Base-by-base conservation (phyloP, 1,139 yeast species). In the Lodderomyces pseudojiufengensis region DNA sequence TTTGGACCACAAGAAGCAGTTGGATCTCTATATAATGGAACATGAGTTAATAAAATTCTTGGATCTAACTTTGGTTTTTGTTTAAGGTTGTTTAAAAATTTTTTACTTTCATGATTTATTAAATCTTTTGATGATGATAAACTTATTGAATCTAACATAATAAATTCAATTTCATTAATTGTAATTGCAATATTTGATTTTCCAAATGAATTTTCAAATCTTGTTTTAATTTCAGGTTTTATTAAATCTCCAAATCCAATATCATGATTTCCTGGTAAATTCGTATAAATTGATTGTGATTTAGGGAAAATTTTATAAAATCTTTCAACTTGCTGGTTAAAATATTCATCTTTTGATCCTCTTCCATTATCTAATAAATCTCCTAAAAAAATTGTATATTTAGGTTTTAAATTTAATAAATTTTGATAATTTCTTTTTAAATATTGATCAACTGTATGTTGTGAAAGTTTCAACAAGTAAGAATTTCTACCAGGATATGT, bases 181-280 rank as follows among this genome's bases (percentile, higher is more conserved):
- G 47, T 42, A 20, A 49, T 38, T 1, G 61, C 41, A 2, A 43
- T 39, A 47, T 76, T 75, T 2, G 72, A 55, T 4, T 45, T 37
- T 3, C 78, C 80, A 50, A 74, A 76, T 18, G 54, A 50, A 12
- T 51, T 36, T 16, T 43, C 45, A 41, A 73, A 76, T 31, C 80
- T 52, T 2, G 51, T 51, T 24, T 72, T 46, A n/a, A 71, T 55
- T 7, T 55, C 47, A 3, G 49, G 13, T 22, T 64, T 62, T 16
- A 76, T 77, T 7, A 69, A 70, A 46, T 73, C 61, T 6, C 72
- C 78, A 53, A 68, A 71, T 1, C 82, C 82, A 27, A 76, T 66
- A 52, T 76, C 82, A 48, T 76, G 81, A 47, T 76, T 76, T 2
- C 82, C 82, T 0, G 80, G 75, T 1, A 72, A 55, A 38, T 68